Base-by-base conservation (phyloP, 805 yeast species). In the Candida ulmi region DNA sequence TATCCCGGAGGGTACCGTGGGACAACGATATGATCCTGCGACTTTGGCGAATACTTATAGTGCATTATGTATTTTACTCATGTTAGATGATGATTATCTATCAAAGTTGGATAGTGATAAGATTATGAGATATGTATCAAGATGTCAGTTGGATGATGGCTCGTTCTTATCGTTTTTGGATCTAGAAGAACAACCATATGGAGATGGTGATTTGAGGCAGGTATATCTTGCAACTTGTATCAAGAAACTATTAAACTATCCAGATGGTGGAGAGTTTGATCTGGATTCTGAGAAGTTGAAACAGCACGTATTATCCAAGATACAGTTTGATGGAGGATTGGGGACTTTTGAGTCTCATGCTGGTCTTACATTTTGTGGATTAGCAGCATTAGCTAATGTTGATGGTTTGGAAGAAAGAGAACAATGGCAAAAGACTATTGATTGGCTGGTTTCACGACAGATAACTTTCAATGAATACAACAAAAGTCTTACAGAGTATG, bases 291-390 rank as follows among this genome's bases (percentile, higher is more conserved):
- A 51, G 0, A 44, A 42, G 4, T 52, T 84, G 24, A 54, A 55
- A 3, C 40, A 43, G 0, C 78, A 68, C 53, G 58, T 81, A 1
- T 17, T 41, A 16, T 37, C 55, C 0, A 52, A 62, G 9, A 55
- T 66, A 29, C 62, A 68, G 8, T 70, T 60, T 48, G 78, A 74
- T 51, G 97, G 97, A 2, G 97, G 96, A 0, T 60, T 86, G 34
- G 83, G 90, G 5, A 58, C 55, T 29, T 61, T 67, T 12, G 99
- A 91, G 58, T 68, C 88, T 3, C 97, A 91, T 61, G 80, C 88
- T 8, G 99, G 98, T 0, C 69, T 84, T 43, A 83, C 95, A 0
- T 91, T 78, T 53, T 90, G 97, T 62, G 96, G 85, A 0, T 50
- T 90, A 18, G 83, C 83, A 0, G 59, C 84, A 1, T 65, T 88